Evolutionary conservation across 257 asterid genomes (phyloP).

Genomic region (Eustoma russellianum): DNA sequence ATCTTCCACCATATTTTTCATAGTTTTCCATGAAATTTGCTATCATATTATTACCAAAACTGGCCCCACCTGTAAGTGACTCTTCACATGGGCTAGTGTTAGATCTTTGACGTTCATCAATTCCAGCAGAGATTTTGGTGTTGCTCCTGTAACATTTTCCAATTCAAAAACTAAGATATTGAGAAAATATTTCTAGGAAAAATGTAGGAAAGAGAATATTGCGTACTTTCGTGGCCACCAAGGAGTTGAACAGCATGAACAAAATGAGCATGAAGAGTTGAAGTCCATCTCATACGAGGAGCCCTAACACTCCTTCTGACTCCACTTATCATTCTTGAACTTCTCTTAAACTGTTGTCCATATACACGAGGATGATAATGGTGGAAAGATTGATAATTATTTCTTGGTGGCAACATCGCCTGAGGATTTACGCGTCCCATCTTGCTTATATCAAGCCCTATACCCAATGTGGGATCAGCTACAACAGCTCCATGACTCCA

Average conservation of each 20-base stretch:
- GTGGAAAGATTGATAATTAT: slow-evolving; percentile 11
- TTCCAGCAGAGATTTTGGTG: slow-evolving; percentile 85
- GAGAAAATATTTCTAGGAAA: neutral
- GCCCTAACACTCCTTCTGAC: slow-evolving; percentile 46
- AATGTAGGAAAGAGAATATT: neutral
- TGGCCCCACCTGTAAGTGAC: slow-evolving; percentile 72
- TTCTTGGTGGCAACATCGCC: slow-evolving; percentile 11
- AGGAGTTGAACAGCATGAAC: slow-evolving; percentile 71
- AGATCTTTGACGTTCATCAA: slow-evolving; percentile 91
- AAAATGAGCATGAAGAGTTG: slow-evolving; percentile 78
- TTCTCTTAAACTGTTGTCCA: slow-evolving; percentile 41
- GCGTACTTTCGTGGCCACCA: slow-evolving; percentile 69
- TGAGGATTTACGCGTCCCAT: slow-evolving; percentile 2
- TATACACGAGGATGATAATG: slow-evolving; percentile 32
- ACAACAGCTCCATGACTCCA: slow-evolving; percentile 1
- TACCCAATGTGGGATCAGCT: slow-evolving; percentile 33
- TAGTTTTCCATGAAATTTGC: neutral
- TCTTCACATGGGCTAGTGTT: slow-evolving; percentile 89
- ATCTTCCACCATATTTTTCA: slow-evolving; percentile 12
- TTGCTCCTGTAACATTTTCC: slow-evolving; percentile 50
- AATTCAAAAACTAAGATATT: too few relatives aligned
- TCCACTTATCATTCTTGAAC: slow-evolving; percentile 28
- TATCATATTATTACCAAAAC: neutral
- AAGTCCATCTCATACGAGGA: slow-evolving; percentile 86
- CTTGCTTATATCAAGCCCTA: slow-evolving; percentile 27